Conservation (phyloP, 306 rosid species). For the Oemleria cerasiformis region DNA sequence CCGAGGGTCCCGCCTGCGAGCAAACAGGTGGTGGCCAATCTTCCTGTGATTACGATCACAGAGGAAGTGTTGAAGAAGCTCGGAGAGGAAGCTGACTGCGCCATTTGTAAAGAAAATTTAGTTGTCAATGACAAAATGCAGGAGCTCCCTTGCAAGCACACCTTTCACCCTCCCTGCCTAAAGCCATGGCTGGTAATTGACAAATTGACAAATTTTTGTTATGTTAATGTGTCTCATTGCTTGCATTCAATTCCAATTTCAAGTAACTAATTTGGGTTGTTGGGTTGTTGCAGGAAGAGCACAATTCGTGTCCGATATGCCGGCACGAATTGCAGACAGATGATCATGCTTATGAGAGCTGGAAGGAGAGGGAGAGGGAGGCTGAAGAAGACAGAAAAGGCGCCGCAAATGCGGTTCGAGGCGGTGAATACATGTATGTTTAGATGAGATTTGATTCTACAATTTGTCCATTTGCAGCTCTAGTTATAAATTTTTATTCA, state of each 20-base stretch:
- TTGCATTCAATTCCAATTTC: background rate
- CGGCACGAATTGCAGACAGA: slow-evolving; percentile 87
- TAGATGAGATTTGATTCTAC: slow-evolving; percentile 19
- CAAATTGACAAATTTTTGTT: slow-evolving; percentile 1
- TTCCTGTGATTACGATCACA: slow-evolving; percentile 69
- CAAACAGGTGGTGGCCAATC: slow-evolving; percentile 85
- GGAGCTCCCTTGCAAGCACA: slow-evolving; percentile 98
- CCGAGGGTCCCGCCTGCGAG: slow-evolving; percentile 93
- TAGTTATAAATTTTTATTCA: background rate
- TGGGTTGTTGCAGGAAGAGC: slow-evolving; percentile 56
- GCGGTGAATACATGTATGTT: slow-evolving; percentile 96
- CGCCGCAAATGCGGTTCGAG: slow-evolving; percentile 86
- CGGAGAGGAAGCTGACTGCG: slow-evolving; percentile 78
- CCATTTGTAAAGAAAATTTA: slow-evolving; percentile 85
- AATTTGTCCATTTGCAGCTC: background rate
- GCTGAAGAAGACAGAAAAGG: slow-evolving; percentile 95
- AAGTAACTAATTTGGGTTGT: background rate
- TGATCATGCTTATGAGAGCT: slow-evolving; percentile 84
- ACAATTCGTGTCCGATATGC: slow-evolving; percentile 87
- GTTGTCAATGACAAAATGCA: slow-evolving; percentile 78
- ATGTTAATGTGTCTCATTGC: background rate
- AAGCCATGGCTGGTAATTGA: slow-evolving; percentile 93
- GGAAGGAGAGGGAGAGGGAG: slow-evolving; percentile 96
- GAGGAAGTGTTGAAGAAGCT: slow-evolving; percentile 60
- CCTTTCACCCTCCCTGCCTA: slow-evolving; percentile 87